Base-by-base conservation (phyloP, 805 yeast genomes). In the Schwanniomyces yamadae region DNA sequence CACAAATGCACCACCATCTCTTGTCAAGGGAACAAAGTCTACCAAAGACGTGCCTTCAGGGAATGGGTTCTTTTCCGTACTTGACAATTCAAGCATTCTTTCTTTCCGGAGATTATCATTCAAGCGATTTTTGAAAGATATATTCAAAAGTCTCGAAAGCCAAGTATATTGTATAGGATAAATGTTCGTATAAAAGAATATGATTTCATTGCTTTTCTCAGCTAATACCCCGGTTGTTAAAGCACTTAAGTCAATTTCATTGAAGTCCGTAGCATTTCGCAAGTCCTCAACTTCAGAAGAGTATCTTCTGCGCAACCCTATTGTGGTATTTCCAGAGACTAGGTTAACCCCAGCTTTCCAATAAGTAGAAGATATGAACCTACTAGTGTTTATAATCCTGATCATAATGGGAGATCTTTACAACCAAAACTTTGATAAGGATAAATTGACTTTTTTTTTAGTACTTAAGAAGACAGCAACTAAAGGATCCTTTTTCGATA, bases 1-100 rank as follows among this genome's bases (percentile, higher is more conserved):
- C 23, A 87, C 93, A 70, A 91, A 90, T 2, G 88, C 96, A 29
- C 98, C 98, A 34, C 97, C 96, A 53, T 93, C 99, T 41, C 95
- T 70, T 38, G 68, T 70, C 37, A 90, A 74, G 0, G 93, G 84
- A 21, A 82, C 76, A 20, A 87, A 71, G 2, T 80, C 79, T 5
- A 75, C 68, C 32, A 87, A 65, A 19, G 70, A 60, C 10, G 59
- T 51, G 6, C 46, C 57, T 3, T 32, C 41, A 3, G 71, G 69
- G 17, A 66, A 46, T 6, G 71, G 68, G 11, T 49, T 37, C 6
- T 41, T 25, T 1, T 35, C 35, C 16, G 48, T 42, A 14, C 40
- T 23, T 3, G 53, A 39, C 8, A 45, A 14, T 13, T 12, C 12
- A 12, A 30, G 17, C 14, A 38, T 14, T 10, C 36, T 28, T 8